Evolutionary conservation across 495 filamentous ascomycete species (phyloP).

Genomic region (Bombardia bombarda): DNA sequence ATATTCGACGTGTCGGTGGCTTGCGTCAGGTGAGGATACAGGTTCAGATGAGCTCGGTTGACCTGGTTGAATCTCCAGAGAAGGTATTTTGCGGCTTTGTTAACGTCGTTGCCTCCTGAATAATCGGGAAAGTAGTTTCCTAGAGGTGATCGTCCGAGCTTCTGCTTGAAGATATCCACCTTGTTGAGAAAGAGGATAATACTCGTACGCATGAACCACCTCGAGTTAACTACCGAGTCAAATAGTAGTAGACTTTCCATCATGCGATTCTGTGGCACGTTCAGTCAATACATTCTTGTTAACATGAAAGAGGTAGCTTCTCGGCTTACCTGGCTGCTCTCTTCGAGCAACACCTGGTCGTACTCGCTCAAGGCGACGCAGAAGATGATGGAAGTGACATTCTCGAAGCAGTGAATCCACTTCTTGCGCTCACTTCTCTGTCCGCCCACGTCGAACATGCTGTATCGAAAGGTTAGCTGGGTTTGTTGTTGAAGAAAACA

Average conservation of each 20-base stretch:
- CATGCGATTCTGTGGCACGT: constrained; percentile 75
- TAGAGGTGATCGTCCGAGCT: constrained; percentile 80
- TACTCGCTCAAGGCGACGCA: constrained; percentile 98
- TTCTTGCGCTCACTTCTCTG: constrained; percentile 97
- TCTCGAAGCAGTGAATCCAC: constrained; percentile 99
- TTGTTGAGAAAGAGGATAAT: constrained; percentile 99
- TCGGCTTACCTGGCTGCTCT: constrained; percentile 79
- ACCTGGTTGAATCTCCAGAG: constrained; percentile 99
- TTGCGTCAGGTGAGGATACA: constrained; percentile 98
- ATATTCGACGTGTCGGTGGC: constrained; percentile 98
- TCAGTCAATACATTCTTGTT: constrained; percentile 10
- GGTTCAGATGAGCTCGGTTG: constrained; percentile 88
- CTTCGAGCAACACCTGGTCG: constrained; percentile 92
- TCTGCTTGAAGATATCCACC: constrained; percentile 94
- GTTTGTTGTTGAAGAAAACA: constrained; percentile 5
- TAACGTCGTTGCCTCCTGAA: constrained; percentile 93
- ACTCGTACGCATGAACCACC: constrained; percentile 98
- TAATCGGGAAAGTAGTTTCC: constrained; percentile 97
- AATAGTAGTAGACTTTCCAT: constrained; percentile 97
- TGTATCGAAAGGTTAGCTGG: constrained; percentile 28
- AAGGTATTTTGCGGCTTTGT: constrained; percentile 94
- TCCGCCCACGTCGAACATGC: constrained; percentile 98
- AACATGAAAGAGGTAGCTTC: background rate
- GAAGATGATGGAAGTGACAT: constrained; percentile 99
- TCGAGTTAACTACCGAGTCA: constrained; percentile 96